A percentile compares a stretch with the other conserved stretches of the same genome.
Conservation (phyloP, 192 early-diverging fungal genomes). For the Podila clonocystis region DNA sequence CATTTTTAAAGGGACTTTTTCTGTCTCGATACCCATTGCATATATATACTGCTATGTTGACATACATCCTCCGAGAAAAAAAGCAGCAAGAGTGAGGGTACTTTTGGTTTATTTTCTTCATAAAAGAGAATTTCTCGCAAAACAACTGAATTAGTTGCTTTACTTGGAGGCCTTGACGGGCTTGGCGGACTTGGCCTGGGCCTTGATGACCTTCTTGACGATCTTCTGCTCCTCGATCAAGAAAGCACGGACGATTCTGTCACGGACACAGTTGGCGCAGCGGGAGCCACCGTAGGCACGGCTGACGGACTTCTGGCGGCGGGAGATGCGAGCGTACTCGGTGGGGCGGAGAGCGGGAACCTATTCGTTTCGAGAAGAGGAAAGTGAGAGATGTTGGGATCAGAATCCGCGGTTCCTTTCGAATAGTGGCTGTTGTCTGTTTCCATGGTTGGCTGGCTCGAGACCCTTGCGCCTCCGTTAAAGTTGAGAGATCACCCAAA, state of each 20-base stretch:
- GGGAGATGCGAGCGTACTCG: slow-evolving; percentile 90
- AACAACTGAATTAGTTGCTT: not conserved
- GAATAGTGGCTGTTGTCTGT: no score
- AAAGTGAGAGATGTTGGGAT: not conserved
- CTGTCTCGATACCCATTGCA: no score
- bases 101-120: no score
- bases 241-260: slow-evolving; percentile 97
- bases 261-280: slow-evolving; percentile 81
- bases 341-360: slow-evolving; percentile 93
- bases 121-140: no score
- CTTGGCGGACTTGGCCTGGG: slow-evolving; percentile 60
- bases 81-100: no score
- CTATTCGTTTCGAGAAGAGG: slow-evolving; percentile 73
- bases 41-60: no score
- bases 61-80: no score
- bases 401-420: not conserved
- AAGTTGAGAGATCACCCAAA: no score
- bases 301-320: slow-evolving; percentile 91
- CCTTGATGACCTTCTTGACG: slow-evolving; percentile 99
- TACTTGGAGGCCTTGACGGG: slow-evolving; percentile 50
- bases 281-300: slow-evolving; percentile 98
- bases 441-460: no score
- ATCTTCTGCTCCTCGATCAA: slow-evolving; percentile 99
- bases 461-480: no score
- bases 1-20: no score